Base-by-base conservation (phyloP, 2,329 filamentous ascomycete genomes). In the Penicillium vulpinum region DNA sequence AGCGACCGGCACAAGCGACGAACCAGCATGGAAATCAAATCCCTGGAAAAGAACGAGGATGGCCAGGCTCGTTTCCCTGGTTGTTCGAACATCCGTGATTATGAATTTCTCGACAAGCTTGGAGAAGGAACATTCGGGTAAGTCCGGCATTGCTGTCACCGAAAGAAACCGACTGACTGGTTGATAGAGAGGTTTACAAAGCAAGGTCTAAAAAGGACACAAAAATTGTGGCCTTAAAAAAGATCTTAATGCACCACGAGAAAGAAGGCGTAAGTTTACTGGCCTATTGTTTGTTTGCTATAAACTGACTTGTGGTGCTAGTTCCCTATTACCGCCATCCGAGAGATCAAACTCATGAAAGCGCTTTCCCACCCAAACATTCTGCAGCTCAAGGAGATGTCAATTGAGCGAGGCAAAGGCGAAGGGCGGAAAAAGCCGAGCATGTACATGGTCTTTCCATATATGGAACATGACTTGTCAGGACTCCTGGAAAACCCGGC, bases 161-260 rank as follows among this genome's bases (percentile, higher is more conserved):
- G 16, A 5, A 28, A 31, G 54, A 18, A 45, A 22, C 10, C 31
- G 61, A 60, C 55, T 66, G 46, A 61, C 61, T 54, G 44, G 54
- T 53, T 49, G n/a, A 57, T 61, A 89, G 88, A 64, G 92, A 97
- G 78, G 94, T 97, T 38, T 91, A 96, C 75, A 94, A 93, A 70
- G 94, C 92, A 59, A 85, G 85, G 60, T 91, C 89, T 28, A 88
- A 85, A 68, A 89, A 84, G 68, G 90, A 86, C 1, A 88, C 90
- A 52, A 82, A 85, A 24, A 75, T 93, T 44, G 89, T 96, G 59
- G 94, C 94, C 4, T 77, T 99, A 70, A 99, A 99, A 80, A 97
- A 97, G 83, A 99, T 99, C 64, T 86, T 99, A 64, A 97, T 97
- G 90, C 94, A 97, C 74, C 96, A 97, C 74, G 94, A 99, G 79